A percentile compares a stretch with the other conserved stretches of the same genome.
phyloP scores from a whole-genome alignment of 2,329 filamentous ascomycete genomes.

The Xylaria sp. region DNA sequence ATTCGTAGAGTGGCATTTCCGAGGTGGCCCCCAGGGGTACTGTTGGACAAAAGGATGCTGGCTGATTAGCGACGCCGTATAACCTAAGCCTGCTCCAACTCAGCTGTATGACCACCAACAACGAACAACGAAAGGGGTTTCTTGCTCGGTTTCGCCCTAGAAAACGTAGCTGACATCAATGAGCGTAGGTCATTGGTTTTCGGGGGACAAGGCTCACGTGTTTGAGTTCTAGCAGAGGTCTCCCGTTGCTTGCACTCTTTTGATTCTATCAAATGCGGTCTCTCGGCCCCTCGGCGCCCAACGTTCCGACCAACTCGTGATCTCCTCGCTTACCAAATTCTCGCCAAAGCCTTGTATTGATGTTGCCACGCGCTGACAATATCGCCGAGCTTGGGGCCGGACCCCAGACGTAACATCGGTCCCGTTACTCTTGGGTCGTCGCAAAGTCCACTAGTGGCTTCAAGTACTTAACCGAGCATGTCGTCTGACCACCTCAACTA shows the following conservation, averaged over 20 bases:
- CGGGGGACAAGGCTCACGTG: conserved; percentile 1
- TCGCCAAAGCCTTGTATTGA: conserved; percentile 32
- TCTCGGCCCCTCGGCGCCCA: conserved; percentile 15
- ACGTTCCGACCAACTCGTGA: conserved; percentile 27
- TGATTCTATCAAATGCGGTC: neutral
- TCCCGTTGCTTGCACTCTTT: neutral
- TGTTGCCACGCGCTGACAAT: conserved; percentile 24
- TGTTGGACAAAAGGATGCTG: conserved; percentile 18
- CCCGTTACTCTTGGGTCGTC: conserved; percentile 12
- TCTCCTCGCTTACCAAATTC: conserved; percentile 30
- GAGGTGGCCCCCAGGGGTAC: conserved; percentile 9
- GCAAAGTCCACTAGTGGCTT: conserved; percentile 6
- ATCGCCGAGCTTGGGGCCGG: conserved; percentile 32
- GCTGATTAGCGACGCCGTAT: conserved; percentile 7
- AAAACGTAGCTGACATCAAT: neutral
- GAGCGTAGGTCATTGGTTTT: neutral
- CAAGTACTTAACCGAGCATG: conserved; percentile 16
- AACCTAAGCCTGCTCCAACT: conserved; percentile 10
- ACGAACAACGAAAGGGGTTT: conserved; percentile 1
- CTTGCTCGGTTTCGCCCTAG: conserved; percentile 2
- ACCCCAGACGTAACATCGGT: conserved; percentile 17
- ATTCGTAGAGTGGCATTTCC: conserved; percentile 1
- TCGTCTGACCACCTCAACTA: conserved; percentile 31
- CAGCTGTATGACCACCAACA: conserved; percentile 7
- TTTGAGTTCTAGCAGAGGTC: neutral